Evolutionary conservation across 768 basidiomycete genomes (phyloP).

Genomic region (Cyclocybe cylindracea): DNA sequence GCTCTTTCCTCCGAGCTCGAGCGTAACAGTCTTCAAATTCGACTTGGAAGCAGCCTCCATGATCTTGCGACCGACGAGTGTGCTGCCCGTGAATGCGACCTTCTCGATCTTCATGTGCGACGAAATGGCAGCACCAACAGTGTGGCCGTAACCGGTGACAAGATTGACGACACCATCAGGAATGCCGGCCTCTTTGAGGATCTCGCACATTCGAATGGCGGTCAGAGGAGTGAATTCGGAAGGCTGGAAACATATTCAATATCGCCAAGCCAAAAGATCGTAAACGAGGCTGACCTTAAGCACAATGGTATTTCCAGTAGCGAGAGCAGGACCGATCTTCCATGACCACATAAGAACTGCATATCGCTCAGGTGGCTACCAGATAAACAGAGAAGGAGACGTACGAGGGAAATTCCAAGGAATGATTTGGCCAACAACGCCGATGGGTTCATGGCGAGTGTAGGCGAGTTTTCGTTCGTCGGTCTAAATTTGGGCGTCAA

Average conservation of each 20-base stretch:
- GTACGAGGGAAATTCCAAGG: conserved; percentile 62
- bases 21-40: conserved; percentile 83
- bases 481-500: conserved; percentile 53
- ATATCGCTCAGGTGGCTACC: conserved; percentile 46
- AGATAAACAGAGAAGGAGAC: conserved; percentile 59
- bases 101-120: conserved; percentile 75
- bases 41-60: conserved; percentile 78
- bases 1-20: conserved; percentile 82
- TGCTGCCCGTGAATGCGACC: conserved; percentile 87
- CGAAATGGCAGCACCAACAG: conserved; percentile 69
- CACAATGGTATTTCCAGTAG: conserved; percentile 77
- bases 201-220: conserved; percentile 54
- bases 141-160: conserved; percentile 69
- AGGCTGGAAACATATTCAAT: conserved; percentile 38
- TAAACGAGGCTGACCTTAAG: conserved; percentile 43
- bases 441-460: conserved; percentile 69
- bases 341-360: conserved; percentile 63
- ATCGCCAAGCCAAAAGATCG: neutral
- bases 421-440: conserved; percentile 57
- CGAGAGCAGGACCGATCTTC: conserved; percentile 84
- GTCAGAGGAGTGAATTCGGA: conserved; percentile 79
- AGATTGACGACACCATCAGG: conserved; percentile 81
- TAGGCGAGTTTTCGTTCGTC: conserved; percentile 59
- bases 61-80: conserved; percentile 75
- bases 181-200: conserved; percentile 74